Percentiles rank a stretch among this genome's conserved stretches.
Conservation (phyloP, 2,329 filamentous ascomycete genomes). For the Colletotrichum liaoningense region DNA sequence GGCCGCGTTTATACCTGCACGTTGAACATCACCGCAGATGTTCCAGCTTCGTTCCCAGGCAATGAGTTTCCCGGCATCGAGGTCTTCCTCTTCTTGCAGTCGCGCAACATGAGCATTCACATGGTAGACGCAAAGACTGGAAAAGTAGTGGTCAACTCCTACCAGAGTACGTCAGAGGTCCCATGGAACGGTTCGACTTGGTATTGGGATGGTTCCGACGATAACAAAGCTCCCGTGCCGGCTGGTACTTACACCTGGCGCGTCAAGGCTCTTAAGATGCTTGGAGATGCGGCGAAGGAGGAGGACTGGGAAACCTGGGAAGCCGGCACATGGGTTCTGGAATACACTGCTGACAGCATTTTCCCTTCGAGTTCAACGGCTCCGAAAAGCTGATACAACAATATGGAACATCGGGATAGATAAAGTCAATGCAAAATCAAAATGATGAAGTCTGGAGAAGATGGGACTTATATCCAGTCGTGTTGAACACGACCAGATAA, state of each 20-base stretch:
- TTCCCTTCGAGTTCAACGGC: neutral
- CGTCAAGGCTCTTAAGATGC: neutral
- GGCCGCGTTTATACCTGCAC: slow-evolving; percentile 12
- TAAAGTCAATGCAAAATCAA: neutral
- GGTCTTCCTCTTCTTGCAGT: neutral
- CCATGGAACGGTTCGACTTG: neutral
- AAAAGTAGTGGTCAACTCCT: neutral
- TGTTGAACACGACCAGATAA: neutral
- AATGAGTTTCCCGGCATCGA: slow-evolving; percentile 6
- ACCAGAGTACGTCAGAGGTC: neutral
- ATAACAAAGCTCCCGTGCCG: neutral
- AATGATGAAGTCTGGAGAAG: neutral
- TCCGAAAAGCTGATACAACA: neutral
- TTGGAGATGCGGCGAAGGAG: neutral
- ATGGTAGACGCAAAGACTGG: slow-evolving; percentile 1
- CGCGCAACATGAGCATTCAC: neutral
- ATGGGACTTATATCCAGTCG: neutral
- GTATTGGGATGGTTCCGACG: slow-evolving; percentile 27
- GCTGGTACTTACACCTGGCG: slow-evolving; percentile 13
- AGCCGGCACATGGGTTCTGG: slow-evolving; percentile 1
- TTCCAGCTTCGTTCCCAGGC: slow-evolving; percentile 7
- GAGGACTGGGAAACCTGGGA: neutral
- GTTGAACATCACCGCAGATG: neutral
- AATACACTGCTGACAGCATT: slow-evolving; percentile 2
- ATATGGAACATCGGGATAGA: neutral